These are phyloP conservation scores for Chloranthus sessilifolius DNA, from an alignment of 164 flowering plant genomes.

Conservation along the genomic window DNA sequence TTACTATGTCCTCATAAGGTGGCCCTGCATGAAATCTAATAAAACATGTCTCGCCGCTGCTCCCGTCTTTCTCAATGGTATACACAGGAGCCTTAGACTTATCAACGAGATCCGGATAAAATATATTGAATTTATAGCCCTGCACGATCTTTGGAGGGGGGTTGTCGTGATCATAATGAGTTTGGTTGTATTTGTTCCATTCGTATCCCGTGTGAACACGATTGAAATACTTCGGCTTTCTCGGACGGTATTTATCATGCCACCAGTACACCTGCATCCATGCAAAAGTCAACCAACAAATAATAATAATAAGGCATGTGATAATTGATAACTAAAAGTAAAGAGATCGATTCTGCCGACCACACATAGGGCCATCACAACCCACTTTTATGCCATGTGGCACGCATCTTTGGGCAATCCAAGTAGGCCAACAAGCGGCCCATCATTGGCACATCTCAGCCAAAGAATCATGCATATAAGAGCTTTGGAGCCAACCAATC, in stretches of 20 bases:
- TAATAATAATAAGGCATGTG: neutral
- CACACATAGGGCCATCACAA: too few species aligned
- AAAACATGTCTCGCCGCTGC: constrained; percentile 81
- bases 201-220: constrained; percentile 99
- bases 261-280: constrained; percentile 93
- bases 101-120: constrained; percentile 97
- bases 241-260: constrained; percentile 98
- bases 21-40: constrained; percentile 98
- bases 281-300: neutral
- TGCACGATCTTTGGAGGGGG: constrained; percentile 99
- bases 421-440: too few species aligned
- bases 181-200: constrained; percentile 99
- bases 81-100: constrained; percentile 80
- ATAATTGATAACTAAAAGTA: too few species aligned
- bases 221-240: constrained; percentile 98
- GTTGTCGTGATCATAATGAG: constrained; percentile 98
- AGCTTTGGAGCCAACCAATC: too few species aligned
- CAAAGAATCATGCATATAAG: too few species aligned
- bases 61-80: constrained; percentile 87
- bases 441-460: too few species aligned
- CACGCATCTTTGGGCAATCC: too few species aligned
- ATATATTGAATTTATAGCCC: constrained; percentile 94
- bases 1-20: constrained; percentile 96
- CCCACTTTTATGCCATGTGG: too few species aligned
- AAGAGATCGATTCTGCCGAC: too few species aligned